Evolutionary conservation across 2,329 filamentous ascomycete species (phyloP), one percentile per base, ranked within the genome.

Genomic region (Stachybotrys elegans): DNA sequence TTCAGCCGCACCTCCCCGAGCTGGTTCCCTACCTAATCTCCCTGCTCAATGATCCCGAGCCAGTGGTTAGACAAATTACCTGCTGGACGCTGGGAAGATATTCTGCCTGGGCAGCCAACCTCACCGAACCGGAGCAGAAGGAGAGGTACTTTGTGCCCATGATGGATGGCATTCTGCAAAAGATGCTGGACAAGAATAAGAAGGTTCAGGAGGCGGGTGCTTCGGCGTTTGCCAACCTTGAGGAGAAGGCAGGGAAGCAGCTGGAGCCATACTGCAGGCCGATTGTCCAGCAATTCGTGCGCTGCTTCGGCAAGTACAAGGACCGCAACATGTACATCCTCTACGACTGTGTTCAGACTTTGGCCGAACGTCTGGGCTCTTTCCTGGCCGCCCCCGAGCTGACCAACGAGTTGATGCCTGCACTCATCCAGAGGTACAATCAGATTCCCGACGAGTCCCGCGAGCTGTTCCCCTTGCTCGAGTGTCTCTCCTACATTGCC

Each of bases 321-420:
- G 92, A 97, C 66, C 85, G 89, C 58, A 98, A 98, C 70, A 96
- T 97, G 82, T 96, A 94, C 70, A 94, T 97, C 43, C 79, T 98
- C 25, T 98, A 98, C 70, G 93, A 98, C 68, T 97, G 93, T 64
- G 88, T 98, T 25, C 93, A 98, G 69, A 98, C 93, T 1, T 73
- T 98, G 45, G 93, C 93, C 4, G 93, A 98, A 65, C 86, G 89
- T 58, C 86, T 97, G 43, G 90, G 89, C 11, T 82, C 84, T 6
- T 81, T 86, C 25, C 74, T 98, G 51, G 86, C 89, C n/a, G 76
- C 81, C 48, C 86, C 86, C 6, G 80, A 91, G 42, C 78, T 95
- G n/a, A 83, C 91, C 32, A 79, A 86, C 50, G 77, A 89, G 53
- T 76, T 98, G 47, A 97, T 98, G 92, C 91, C 93, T 20, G 88